Conservation (phyloP, 768 basidiomycete genomes). For the Neoboletus brunneissimus region DNA sequence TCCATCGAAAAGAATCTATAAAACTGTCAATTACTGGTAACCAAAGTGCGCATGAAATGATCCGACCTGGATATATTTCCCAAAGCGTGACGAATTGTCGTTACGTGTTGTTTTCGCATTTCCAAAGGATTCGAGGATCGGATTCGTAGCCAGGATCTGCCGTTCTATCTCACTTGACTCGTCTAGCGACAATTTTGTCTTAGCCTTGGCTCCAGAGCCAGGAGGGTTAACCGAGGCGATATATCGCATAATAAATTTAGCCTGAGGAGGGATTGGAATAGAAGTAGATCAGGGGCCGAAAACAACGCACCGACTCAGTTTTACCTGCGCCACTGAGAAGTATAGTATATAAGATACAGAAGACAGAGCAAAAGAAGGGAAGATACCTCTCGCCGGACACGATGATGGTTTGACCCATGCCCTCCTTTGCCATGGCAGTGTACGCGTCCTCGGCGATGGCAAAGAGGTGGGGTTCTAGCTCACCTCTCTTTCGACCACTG, state of each 20-base stretch:
- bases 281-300: not conserved
- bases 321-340: conserved; percentile 92
- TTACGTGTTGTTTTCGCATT: conserved; percentile 99
- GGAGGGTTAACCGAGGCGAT: conserved; percentile 96
- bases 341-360: conserved; percentile 9
- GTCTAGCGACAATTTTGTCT: conserved; percentile 71
- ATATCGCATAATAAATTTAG: conserved; percentile 99
- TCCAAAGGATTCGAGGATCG: conserved; percentile 97
- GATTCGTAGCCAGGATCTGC: conserved; percentile 98
- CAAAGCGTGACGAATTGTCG: conserved; percentile 98
- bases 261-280: conserved; percentile 41
- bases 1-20: conserved; percentile 93
- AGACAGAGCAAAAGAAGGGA: not conserved
- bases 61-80: conserved; percentile 93
- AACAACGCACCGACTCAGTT: conserved; percentile 80
- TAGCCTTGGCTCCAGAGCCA: conserved; percentile 55
- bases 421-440: conserved; percentile 92
- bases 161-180: conserved; percentile 94
- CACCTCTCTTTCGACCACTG: conserved; percentile 86
- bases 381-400: conserved; percentile 94
- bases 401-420: conserved; percentile 96
- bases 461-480: conserved; percentile 96
- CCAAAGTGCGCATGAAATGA: not conserved
- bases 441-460: conserved; percentile 99
- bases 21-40: not conserved